Percentiles rank a stretch among this genome's conserved stretches.
phyloP scores from a whole-genome alignment of 768 basidiomycete species.

The Podaxis sp. region DNA sequence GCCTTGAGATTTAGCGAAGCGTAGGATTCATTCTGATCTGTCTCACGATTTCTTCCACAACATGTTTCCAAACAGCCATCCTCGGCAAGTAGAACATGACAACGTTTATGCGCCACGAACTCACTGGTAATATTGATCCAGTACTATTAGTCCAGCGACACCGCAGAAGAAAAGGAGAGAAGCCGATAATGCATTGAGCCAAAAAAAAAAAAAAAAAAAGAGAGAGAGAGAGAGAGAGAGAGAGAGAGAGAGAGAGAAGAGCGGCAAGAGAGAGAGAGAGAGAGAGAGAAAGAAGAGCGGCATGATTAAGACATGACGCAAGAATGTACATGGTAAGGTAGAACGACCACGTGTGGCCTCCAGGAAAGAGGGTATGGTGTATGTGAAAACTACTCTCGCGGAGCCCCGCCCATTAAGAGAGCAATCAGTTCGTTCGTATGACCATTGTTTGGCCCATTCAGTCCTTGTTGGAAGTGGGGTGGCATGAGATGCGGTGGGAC shows the following conservation, averaged over 20 bases:
- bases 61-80: background rate
- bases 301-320: slow-evolving; percentile 7
- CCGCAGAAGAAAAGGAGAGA: slow-evolving; percentile 2
- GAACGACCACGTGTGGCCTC: background rate
- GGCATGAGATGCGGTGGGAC: slow-evolving; percentile 24
- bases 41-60: background rate
- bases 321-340: slow-evolving; percentile 8
- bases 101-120: background rate
- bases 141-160: slow-evolving; percentile 9
- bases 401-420: slow-evolving; percentile 70
- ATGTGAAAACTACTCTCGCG: slow-evolving; percentile 49
- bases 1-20: background rate
- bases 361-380: background rate
- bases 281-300: background rate
- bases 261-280: background rate
- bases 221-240: too few species aligned
- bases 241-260: background rate
- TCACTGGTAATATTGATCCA: slow-evolving; percentile 5
- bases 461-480: slow-evolving; percentile 62
- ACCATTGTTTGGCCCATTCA: slow-evolving; percentile 45
- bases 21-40: background rate
- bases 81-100: background rate
- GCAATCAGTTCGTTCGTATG: slow-evolving; percentile 78
- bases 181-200: slow-evolving; percentile 3
- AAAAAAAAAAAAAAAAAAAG: too few species aligned